Base-by-base conservation (phyloP, 176 grass and related monocot genomes). In the Guadua angustifolia region DNA sequence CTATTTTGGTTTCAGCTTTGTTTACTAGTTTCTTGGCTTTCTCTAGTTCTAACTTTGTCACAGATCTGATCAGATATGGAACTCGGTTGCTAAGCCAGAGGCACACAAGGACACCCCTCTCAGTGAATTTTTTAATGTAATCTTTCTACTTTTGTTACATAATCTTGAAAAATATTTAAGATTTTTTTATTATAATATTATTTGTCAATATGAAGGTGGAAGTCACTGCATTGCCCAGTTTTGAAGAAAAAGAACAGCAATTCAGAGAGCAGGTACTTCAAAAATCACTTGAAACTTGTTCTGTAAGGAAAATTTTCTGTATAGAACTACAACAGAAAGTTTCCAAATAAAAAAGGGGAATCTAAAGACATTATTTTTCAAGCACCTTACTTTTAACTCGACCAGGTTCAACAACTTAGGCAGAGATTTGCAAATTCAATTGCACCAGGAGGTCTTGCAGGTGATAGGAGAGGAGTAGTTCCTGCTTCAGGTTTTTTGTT, bases 181-280 rank as follows among this genome's bases (percentile, higher is more conserved):
- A 55, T 12, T 64, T 82, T 82, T 59, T 42, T 57, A 42, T 84
- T 82, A 51, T 64, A 79, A 60, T 17, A 32, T 60, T 24, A 0
- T 86, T 66, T 88, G 62, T 73, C 36, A 65, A 85, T 88, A 75
- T 86, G 74, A 87, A 98, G 96, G 89, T 98, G 50, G 69, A 98
- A 84, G 96, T 98, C 61, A 95, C 91, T 77, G 91, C 96, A 52
- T 87, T 98, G 77, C 71, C 93, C 36, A 98, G 93, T 90, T 98
- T 91, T 81, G 96, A 98, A 90, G 96, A 95, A 83, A 98, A 98
- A 79, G 96, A 98, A 94, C 91, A 94, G 24, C 91, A 95, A 83
- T 98, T 98, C 82, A 88, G 82, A 47, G 88, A 92, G 25, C 91
- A 98, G 93, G 96, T 98, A 86, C 49, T 67, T 83, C 13, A 62